Conservation (phyloP, 192 early-diverging fungal genomes). For the Diversispora eburnea region DNA sequence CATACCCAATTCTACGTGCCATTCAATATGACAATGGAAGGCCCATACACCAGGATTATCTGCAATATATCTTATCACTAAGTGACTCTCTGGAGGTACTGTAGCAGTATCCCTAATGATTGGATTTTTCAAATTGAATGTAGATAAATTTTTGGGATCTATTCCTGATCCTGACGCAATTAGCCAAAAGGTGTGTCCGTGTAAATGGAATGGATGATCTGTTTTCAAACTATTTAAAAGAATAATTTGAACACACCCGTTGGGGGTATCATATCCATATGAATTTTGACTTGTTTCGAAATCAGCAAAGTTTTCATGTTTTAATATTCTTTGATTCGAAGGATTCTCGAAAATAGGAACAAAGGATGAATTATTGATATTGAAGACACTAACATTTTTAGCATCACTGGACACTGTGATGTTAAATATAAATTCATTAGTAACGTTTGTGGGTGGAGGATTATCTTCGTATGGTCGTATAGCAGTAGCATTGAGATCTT, state of each 20-base stretch:
- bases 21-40: constrained; percentile 37
- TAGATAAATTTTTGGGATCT: constrained; percentile 31
- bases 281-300: constrained; percentile 59
- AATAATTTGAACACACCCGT: constrained; percentile 29
- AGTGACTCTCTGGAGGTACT: constrained; percentile 62
- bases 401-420: no score
- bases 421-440: no score
- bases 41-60: constrained; percentile 36
- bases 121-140: constrained; percentile 53
- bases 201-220: constrained; percentile 31
- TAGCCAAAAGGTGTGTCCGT: constrained; percentile 47
- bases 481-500: constrained; percentile 33
- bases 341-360: no score
- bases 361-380: no score
- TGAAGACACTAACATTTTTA: no score
- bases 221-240: constrained; percentile 27
- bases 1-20: neutral
- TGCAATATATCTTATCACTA: constrained; percentile 21
- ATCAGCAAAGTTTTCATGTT: neutral
- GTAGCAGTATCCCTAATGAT: constrained; percentile 73
- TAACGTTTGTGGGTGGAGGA: constrained; percentile 17
- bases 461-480: constrained; percentile 26
- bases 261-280: constrained; percentile 31
- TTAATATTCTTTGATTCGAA: no score
- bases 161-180: constrained; percentile 35